Evolutionary conservation across 805 yeast genomes (phyloP).

Genomic region (Lipomyces yamanashiensis): DNA sequence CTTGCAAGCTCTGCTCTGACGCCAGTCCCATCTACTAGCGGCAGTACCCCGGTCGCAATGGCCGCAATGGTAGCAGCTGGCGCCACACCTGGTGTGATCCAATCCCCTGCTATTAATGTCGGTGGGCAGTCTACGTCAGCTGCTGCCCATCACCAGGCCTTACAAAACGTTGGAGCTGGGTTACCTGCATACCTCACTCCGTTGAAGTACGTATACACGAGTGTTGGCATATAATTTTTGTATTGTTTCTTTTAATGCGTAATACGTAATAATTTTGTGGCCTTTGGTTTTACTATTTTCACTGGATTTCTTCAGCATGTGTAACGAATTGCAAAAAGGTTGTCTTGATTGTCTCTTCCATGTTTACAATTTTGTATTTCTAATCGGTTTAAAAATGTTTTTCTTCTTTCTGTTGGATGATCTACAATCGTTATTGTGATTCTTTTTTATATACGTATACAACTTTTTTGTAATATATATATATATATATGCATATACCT

Average conservation of each 20-base stretch:
- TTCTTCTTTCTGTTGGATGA: neutral
- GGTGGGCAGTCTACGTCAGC: neutral
- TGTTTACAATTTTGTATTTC: neutral
- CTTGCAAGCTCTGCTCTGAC: neutral
- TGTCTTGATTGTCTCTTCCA: neutral
- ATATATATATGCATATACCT: no score
- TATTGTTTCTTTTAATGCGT: no score
- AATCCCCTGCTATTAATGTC: neutral
- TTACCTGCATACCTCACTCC: slow-evolving; percentile 13
- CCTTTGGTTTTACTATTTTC: neutral
- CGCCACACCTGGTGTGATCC: slow-evolving; percentile 2
- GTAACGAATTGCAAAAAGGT: neutral
- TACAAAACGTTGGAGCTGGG: slow-evolving; percentile 2
- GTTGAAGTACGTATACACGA: slow-evolving; percentile 15
- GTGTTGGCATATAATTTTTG: slow-evolving; percentile 4
- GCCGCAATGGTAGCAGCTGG: neutral
- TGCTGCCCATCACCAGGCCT: neutral
- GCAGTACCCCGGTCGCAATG: slow-evolving; percentile 8
- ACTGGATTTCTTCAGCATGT: neutral
- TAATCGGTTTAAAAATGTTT: neutral
- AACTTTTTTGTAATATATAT: no score
- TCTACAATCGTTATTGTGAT: no score
- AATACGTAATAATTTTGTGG: neutral
- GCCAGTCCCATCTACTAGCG: neutral
- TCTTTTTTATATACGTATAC: no score